A percentile compares a stretch with the other conserved stretches of the same genome.
Evolutionary conservation across 2,329 filamentous ascomycete genomes (phyloP).

Genomic region (Geosmithia putterillii): DNA sequence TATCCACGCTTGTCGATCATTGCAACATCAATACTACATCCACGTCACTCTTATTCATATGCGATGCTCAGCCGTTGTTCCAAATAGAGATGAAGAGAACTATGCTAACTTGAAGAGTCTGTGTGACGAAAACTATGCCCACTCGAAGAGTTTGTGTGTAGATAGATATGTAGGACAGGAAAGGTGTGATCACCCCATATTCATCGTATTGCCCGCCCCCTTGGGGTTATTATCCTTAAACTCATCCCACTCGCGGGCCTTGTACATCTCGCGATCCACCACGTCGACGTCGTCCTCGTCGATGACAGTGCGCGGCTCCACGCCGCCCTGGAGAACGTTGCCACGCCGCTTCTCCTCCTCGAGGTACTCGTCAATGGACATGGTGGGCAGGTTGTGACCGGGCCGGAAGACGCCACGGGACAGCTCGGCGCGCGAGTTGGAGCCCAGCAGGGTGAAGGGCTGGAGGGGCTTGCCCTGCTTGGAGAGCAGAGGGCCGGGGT

Average conservation of each 20-base stretch:
- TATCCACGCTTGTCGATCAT: too few relatives aligned
- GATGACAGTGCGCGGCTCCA: slow-evolving; percentile 55
- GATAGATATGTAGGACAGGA: too few relatives aligned
- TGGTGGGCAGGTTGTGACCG: slow-evolving; percentile 88
- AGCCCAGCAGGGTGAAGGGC: slow-evolving; percentile 74
- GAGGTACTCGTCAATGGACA: slow-evolving; percentile 96
- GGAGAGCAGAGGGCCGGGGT: slow-evolving; percentile 62
- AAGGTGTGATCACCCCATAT: slow-evolving; percentile 43
- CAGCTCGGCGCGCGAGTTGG: slow-evolving; percentile 54
- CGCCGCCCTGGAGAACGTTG: slow-evolving; percentile 82
- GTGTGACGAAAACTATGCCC: too few relatives aligned
- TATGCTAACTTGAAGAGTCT: too few relatives aligned
- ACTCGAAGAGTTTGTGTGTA: too few relatives aligned
- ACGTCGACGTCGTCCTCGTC: slow-evolving; percentile 89
- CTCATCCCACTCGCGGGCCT: slow-evolving; percentile 91
- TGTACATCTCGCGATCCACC: slow-evolving; percentile 81
- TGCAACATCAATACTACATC: too few relatives aligned
- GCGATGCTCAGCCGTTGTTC: too few relatives aligned
- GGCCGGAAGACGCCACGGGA: slow-evolving; percentile 74
- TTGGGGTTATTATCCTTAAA: slow-evolving; percentile 82
- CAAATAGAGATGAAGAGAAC: too few relatives aligned
- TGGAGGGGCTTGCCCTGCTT: slow-evolving; percentile 73
- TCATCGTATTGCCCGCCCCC: slow-evolving; percentile 72
- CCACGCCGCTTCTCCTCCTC: slow-evolving; percentile 79
- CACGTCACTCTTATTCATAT: too few relatives aligned